Conservation (phyloP, 371 early-diverging fungal genomes). For the Mucor irregularis region DNA sequence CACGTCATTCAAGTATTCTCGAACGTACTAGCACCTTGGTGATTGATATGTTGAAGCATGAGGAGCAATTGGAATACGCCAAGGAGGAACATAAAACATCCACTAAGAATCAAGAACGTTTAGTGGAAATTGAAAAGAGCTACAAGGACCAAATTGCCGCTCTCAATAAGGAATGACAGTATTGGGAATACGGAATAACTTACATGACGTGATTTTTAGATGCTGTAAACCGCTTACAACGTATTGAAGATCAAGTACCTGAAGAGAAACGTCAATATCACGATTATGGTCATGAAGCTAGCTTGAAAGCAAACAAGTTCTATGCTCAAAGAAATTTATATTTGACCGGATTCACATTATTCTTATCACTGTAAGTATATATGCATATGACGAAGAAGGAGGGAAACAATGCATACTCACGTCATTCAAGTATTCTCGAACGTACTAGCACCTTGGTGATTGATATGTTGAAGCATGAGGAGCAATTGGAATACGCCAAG, state of each 20-base stretch:
- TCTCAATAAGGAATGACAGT: slow-evolving; percentile 44
- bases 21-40: slow-evolving; percentile 77
- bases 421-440: slow-evolving; percentile 59
- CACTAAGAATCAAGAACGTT: slow-evolving; percentile 30
- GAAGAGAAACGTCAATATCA: slow-evolving; percentile 31
- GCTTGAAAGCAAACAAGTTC: slow-evolving; percentile 71
- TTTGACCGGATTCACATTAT: slow-evolving; percentile 86
- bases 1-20: slow-evolving; percentile 49
- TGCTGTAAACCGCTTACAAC: slow-evolving; percentile 69
- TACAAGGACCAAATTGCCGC: slow-evolving; percentile 31
- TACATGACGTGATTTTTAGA: slow-evolving; percentile 38
- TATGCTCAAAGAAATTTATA: slow-evolving; percentile 92
- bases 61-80: slow-evolving; percentile 64
- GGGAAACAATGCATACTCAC: too few relatives aligned
- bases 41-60: slow-evolving; percentile 65
- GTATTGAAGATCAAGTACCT: slow-evolving; percentile 46
- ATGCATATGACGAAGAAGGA: too few relatives aligned
- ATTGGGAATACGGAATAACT: not conserved
- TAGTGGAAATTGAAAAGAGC: not conserved
- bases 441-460: slow-evolving; percentile 74
- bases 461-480: slow-evolving; percentile 69
- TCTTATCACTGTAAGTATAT: slow-evolving; percentile 69
- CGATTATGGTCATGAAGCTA: slow-evolving; percentile 59
- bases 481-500: slow-evolving; percentile 59
- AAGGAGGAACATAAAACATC: slow-evolving; percentile 51